These are phyloP conservation scores for Fraxinus velutina DNA, from an alignment of 305 asterid genomes.

Conservation along the genomic window DNA sequence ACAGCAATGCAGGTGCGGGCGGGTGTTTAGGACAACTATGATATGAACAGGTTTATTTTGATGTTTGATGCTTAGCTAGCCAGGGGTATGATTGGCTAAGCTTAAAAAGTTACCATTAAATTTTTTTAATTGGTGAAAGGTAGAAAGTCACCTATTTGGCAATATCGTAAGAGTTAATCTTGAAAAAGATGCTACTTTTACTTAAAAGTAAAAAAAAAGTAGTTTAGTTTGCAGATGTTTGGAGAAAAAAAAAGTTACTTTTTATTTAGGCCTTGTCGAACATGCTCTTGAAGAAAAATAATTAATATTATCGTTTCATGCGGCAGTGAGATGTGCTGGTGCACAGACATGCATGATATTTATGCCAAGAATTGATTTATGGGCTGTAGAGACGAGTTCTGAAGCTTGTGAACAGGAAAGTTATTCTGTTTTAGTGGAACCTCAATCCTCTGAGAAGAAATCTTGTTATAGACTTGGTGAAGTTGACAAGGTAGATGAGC, in stretches of 20 bases:
- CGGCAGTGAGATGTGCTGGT: slow-evolving; percentile 79
- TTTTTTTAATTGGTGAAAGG: not conserved
- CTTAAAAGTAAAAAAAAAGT: not conserved
- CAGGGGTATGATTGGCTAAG: not conserved
- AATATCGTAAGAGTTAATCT: not conserved
- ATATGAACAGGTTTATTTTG: not conserved
- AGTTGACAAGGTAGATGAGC: slow-evolving; percentile 30
- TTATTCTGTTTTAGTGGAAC: slow-evolving; percentile 31
- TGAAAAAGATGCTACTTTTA: not conserved
- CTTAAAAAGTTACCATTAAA: not conserved
- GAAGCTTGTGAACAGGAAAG: slow-evolving; percentile 35
- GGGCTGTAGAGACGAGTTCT: slow-evolving; percentile 69
- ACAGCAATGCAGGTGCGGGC: not conserved
- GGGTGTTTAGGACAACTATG: not conserved
- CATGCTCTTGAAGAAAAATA: not conserved
- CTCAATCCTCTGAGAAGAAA: slow-evolving; percentile 26
- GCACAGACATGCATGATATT: slow-evolving; percentile 61
- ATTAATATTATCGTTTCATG: slow-evolving; percentile 22
- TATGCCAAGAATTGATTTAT: slow-evolving; percentile 88
- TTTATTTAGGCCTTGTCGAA: not conserved
- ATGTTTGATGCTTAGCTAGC: not conserved
- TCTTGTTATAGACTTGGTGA: slow-evolving; percentile 22
- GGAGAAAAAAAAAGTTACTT: not conserved
- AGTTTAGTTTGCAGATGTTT: not conserved
- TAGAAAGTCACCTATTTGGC: not conserved